Conservation (phyloP, 495 filamentous ascomycete species). For the Trichoderma parareesei region DNA sequence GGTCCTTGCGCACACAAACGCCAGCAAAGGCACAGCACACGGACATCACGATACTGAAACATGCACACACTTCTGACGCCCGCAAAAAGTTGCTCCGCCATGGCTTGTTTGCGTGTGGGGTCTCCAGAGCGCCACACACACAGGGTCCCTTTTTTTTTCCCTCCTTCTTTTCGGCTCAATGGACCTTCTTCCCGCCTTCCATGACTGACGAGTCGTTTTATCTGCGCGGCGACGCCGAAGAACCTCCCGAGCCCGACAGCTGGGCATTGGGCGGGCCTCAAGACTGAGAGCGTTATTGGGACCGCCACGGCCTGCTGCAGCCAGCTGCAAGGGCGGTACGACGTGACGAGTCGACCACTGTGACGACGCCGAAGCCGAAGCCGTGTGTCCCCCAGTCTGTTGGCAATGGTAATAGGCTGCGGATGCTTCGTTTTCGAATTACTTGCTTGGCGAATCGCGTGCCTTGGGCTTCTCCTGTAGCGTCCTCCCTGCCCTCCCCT, state of each 20-base stretch:
- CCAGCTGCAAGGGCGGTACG: neutral
- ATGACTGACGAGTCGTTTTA: neutral
- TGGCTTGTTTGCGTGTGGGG: neutral
- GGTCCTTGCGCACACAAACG: too few relatives aligned
- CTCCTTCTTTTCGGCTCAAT: neutral
- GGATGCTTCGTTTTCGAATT: neutral
- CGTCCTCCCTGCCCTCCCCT: neutral
- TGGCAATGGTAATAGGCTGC: neutral
- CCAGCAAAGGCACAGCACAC: too few relatives aligned
- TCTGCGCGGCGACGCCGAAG: conserved; percentile 3
- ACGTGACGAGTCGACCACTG: neutral
- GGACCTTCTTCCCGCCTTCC: neutral
- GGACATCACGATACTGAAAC: neutral
- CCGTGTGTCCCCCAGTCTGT: neutral
- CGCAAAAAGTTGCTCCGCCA: neutral
- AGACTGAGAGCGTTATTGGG: neutral
- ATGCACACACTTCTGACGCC: neutral
- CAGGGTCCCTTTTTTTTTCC: neutral
- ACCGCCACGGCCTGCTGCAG: neutral
- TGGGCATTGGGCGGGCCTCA: neutral
- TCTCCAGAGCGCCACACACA: neutral
- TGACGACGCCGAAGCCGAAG: neutral
- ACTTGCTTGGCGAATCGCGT: neutral
- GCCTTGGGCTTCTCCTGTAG: neutral
- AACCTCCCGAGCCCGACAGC: neutral